Evolutionary conservation across 371 early-diverging fungal species (phyloP).

Genomic region (Mortierella sp.): DNA sequence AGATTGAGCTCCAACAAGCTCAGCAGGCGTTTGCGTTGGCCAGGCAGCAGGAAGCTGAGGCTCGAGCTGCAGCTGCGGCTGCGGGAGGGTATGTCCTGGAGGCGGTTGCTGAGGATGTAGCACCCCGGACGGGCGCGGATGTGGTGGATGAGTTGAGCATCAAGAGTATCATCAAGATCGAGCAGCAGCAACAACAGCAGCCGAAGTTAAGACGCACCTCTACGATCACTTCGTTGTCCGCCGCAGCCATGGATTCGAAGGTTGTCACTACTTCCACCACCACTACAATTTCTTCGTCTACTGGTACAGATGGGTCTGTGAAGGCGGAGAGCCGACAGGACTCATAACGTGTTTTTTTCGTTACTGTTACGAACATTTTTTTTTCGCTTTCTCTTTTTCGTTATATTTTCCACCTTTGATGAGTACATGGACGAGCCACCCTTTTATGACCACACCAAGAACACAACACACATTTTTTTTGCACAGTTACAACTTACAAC

Average conservation of each 20-base stretch:
- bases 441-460: conserved; percentile 1
- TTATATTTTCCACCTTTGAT: background rate
- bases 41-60: conserved; percentile 26
- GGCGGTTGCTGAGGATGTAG: background rate
- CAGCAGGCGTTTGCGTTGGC: conserved; percentile 51
- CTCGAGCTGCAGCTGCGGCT: conserved; percentile 25
- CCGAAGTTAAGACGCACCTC: conserved; percentile 2
- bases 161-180: conserved; percentile 17
- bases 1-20: conserved; percentile 50
- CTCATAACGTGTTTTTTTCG: background rate
- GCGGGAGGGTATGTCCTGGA: conserved; percentile 13
- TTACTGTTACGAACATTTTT: background rate
- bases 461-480: background rate
- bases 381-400: background rate
- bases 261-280: background rate
- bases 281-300: background rate
- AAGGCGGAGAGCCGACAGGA: conserved; percentile 1
- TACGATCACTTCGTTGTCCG: conserved; percentile 4
- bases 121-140: background rate
- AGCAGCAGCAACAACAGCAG: conserved; percentile 26
- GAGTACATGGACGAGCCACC: background rate
- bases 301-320: background rate
- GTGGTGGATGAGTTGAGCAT: background rate
- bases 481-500: too few species aligned
- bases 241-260: background rate